Evolutionary conservation across 805 yeast species (phyloP), one percentile per base, ranked within the genome.

Genomic region (Yarrowia sp.): DNA sequence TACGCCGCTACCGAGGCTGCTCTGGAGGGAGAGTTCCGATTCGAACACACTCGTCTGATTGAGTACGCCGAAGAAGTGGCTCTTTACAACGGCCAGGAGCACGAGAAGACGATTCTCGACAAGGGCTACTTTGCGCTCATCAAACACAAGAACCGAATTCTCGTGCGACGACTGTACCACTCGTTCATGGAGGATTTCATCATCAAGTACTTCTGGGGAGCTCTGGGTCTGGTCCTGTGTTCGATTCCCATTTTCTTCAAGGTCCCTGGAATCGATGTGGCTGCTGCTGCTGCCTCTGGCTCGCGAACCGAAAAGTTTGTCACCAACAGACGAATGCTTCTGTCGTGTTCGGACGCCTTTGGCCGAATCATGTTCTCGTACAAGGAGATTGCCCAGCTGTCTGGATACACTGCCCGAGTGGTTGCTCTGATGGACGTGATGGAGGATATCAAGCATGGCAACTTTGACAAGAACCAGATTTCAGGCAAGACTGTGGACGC

Each of bases 201-300:
- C 66, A 93, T 93, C 70, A 93, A 93, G 79, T 93, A 93, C 78
- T 86, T 92, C 60, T 89, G 97, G 93, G 98, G 98, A 70, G 98
- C 97, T 2, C 91, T 95, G 39, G 98, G 98, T 12, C 82, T 93
- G 69, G 85, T 88, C 0, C 81, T 93, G 58, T 93, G 98, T 78
- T 87, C 97, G 2, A 86, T 93, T 3, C 98, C 98, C 7, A 90
- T 92, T 2, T 93, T 93, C 75, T 84, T 87, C 74, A 81, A 83
- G 69, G 81, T 86, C 64, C 84, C 85, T 42, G 73, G 74, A 3
- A 13, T 70, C 36, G 80, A 78, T 60, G 84, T 85, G 1, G 70
- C 70, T 20, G 72, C 67, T 33, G 49, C 68, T n/a, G 67, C 70
- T 7, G 64, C 50, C 17, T 38, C 60, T 13, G 73, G 75, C 1